A percentile compares a stretch with the other conserved stretches of the same genome.
Evolutionary conservation across 2,329 filamentous ascomycete species (phyloP).

Genomic region (Sclerotinia trifoliorum): DNA sequence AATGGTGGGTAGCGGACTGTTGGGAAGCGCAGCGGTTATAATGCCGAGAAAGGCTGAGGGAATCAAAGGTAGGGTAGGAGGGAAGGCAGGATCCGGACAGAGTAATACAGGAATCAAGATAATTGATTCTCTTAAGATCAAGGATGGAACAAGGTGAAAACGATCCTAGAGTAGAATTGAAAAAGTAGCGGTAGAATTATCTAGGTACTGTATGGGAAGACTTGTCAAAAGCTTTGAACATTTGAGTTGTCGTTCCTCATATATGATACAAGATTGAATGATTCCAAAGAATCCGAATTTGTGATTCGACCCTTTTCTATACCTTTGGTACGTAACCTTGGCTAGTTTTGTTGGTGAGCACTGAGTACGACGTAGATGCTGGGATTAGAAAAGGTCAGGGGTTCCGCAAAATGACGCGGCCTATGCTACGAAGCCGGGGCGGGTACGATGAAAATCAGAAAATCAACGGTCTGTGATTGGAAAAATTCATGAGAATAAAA

Average conservation of each 20-base stretch:
- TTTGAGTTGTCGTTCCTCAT: not conserved
- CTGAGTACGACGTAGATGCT: not conserved
- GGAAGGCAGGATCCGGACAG: not conserved
- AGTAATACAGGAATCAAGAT: not conserved
- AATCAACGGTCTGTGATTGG: not conserved
- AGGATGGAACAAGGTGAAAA: not conserved
- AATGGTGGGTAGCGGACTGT: not conserved
- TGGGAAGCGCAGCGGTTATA: not conserved
- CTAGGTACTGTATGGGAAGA: not conserved
- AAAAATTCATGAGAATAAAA: not conserved
- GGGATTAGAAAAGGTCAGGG: not conserved
- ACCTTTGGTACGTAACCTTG: slow-evolving; percentile 16
- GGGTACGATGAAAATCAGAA: not conserved
- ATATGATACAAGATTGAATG: not conserved
- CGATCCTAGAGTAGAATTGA: not conserved
- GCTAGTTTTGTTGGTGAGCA: slow-evolving; percentile 4
- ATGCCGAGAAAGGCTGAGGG: not conserved
- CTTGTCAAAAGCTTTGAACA: not conserved
- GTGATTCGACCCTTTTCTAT: slow-evolving; percentile 14
- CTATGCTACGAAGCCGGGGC: slow-evolving; percentile 16
- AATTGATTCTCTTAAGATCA: not conserved
- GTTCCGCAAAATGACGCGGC: slow-evolving; percentile 26
- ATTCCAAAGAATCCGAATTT: not conserved
- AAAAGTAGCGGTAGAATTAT: not conserved
- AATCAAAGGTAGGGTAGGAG: not conserved